Evolutionary conservation across 2,329 filamentous ascomycete genomes (phyloP), one percentile per base, ranked within the genome.

Genomic region (Neonectria punicea): DNA sequence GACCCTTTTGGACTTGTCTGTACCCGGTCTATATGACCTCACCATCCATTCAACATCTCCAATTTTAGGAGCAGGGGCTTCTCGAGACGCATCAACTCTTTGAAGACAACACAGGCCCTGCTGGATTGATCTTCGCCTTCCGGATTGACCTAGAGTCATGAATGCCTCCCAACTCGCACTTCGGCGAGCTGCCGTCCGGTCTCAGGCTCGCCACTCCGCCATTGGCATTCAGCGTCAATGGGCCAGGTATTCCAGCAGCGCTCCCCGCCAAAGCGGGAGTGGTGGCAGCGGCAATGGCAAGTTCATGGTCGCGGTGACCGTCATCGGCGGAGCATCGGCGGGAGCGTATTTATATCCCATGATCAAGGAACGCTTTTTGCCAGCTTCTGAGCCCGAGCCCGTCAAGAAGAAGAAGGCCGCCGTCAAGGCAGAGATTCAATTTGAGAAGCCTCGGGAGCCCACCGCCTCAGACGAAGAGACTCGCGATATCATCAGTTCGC

Each of bases 401-500:
- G 47, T 28, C 16, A 47, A 53, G 47, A 59, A 58, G 5, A 65
- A 69, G 22, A 51, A 70, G 43, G 51, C 55, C 18, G 53, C 61
- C 3, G 61, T 68, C 43, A 79, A 83, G 72, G 86, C 86, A 1
- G 85, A 90, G 58, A 74, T 93, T 44, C 82, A 88, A 63, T 92
- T 93, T 68, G 93, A 97, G 79, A 86, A 90, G 76, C 80, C 88
- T 25, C 84, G 89, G 60, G 83, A 81, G 67, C 83, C 85, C 66
- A 82, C 85, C 25, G 78, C 81, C 1, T 90, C 89, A 7, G 89
- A 89, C 69, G 92, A 94, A 77, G 90, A 93, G 68, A 90, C 90
- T 67, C 82, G 92, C 62, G 92, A 94, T 60, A 80, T 92, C 62
- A 89, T 97, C 71, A 95, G 92, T 75, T 93, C 92, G 11, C 93